Evolutionary conservation across 495 filamentous ascomycete species (phyloP).

Genomic region (Neurospora discreta): DNA sequence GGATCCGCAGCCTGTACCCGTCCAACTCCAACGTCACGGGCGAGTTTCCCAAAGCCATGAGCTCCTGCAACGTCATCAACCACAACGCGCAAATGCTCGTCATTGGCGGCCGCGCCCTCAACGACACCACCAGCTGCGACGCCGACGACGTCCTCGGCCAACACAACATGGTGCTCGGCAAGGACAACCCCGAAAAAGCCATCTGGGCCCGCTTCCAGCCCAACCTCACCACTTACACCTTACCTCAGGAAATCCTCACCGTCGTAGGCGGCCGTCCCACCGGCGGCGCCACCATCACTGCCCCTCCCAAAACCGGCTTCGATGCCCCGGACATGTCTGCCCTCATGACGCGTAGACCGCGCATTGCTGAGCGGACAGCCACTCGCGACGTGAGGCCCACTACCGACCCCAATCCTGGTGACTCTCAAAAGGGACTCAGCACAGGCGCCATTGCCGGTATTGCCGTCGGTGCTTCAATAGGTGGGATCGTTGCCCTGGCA

Average conservation of each 20-base stretch:
- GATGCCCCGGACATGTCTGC: conserved; percentile 5
- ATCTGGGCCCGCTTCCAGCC: conserved; percentile 9
- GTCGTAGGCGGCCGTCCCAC: conserved; percentile 4
- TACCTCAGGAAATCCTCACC: conserved; percentile 6
- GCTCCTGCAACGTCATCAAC: conserved; percentile 13
- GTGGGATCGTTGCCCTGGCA: background rate
- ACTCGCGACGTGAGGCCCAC: conserved; percentile 5
- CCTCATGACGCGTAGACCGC: conserved; percentile 10
- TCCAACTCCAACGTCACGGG: conserved; percentile 5
- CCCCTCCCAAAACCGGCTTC: conserved; percentile 4
- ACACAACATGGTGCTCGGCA: conserved; percentile 12
- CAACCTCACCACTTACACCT: conserved; percentile 9
- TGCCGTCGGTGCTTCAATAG: conserved; percentile 1
- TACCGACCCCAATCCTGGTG: too few relatives aligned
- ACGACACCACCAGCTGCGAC: conserved; percentile 10
- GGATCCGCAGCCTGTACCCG: conserved; percentile 11
- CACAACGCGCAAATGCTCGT: conserved; percentile 12
- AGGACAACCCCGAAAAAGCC: conserved; percentile 6
- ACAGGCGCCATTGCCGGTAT: conserved; percentile 12
- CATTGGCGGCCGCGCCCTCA: conserved; percentile 8
- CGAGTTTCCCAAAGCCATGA: conserved; percentile 4
- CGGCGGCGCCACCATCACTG: conserved; percentile 6
- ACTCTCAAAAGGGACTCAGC: background rate
- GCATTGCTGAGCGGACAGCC: background rate
- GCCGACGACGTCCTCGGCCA: conserved; percentile 2